Base-by-base conservation (phyloP, 176 grass and related monocot species). In the Poa pratensis region DNA sequence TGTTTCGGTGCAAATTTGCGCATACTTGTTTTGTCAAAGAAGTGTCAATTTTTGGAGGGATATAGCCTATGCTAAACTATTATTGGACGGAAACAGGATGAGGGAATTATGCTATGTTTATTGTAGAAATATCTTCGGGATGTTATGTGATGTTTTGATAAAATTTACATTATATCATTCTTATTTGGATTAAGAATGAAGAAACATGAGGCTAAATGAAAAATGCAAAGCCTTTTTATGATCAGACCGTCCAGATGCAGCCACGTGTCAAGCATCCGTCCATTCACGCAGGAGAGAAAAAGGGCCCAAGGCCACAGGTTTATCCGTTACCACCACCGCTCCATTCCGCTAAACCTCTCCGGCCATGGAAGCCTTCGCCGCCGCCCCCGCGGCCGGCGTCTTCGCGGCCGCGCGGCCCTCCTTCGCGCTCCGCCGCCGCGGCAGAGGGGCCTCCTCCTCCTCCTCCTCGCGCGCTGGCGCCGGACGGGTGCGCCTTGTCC, bases 311-410 rank as follows among this genome's bases (percentile, higher is more conserved):
- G 72, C 72, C 72, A 49, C 46, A 75, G 24, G 72, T 72, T 88
- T 84, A 84, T 88, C 87, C 87, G 55, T 9, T 52, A n/a, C n/a
- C n/a, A n/a, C n/a, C n/a, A n/a, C 63, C 7, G 2, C 42, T 9
- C 64, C 78, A n/a, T 12, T 28, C 69, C 67, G 43, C 66, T 67
- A 54, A 87, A 74, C 75, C 77, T 72, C 57, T 73, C 75, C 84
- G 84, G 80, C 84, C 28, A 92, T 92, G 90, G 87, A 92, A 84
- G 69, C 87, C 26, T 86, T 87, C 79, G 84, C 75, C 76, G 78
- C 79, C 27, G 66, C 89, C 32, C 58, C 77, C 69, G 70, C 77
- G 71, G 82, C 86, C 78, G 86, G 82, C 90, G 89, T 90, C 0
- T 90, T 90, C 58, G 89, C 84, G 16, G 49, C 79, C 2, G 83